These are phyloP conservation scores for Hypsizygus marmoreus DNA, from an alignment of 768 basidiomycete species.

Conservation along the genomic window DNA sequence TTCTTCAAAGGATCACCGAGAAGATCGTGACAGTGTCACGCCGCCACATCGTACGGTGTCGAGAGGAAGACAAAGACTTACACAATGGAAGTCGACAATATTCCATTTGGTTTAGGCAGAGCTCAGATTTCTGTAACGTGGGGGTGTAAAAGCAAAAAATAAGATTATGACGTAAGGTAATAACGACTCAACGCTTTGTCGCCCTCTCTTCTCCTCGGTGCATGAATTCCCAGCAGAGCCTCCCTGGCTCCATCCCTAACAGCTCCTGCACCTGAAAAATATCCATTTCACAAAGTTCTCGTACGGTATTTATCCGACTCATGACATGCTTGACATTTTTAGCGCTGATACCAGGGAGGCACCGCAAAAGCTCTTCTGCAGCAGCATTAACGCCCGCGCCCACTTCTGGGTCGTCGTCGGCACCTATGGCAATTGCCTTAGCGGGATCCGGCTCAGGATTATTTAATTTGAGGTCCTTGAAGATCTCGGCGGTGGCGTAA, in stretches of 20 bases:
- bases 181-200: not conserved
- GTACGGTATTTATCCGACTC: slow-evolving; percentile 75
- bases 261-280: slow-evolving; percentile 67
- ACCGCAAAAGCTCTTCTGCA: slow-evolving; percentile 81
- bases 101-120: too few species aligned
- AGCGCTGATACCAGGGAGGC: slow-evolving; percentile 80
- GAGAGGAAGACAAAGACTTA: too few species aligned
- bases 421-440: slow-evolving; percentile 78
- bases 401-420: slow-evolving; percentile 68
- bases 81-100: too few species aligned
- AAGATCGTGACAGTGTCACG: too few species aligned
- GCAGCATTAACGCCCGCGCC: slow-evolving; percentile 72
- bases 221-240: slow-evolving; percentile 79
- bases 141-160: not conserved
- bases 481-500: slow-evolving; percentile 88
- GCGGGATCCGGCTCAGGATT: slow-evolving; percentile 78
- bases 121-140: too few species aligned
- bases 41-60: too few species aligned
- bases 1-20: too few species aligned
- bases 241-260: slow-evolving; percentile 81
- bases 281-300: slow-evolving; percentile 69
- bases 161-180: not conserved
- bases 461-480: slow-evolving; percentile 85
- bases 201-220: slow-evolving; percentile 79
- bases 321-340: slow-evolving; percentile 88